Evolutionary conservation across 306 rosid species (phyloP).

Genomic region (Geum urbanum): DNA sequence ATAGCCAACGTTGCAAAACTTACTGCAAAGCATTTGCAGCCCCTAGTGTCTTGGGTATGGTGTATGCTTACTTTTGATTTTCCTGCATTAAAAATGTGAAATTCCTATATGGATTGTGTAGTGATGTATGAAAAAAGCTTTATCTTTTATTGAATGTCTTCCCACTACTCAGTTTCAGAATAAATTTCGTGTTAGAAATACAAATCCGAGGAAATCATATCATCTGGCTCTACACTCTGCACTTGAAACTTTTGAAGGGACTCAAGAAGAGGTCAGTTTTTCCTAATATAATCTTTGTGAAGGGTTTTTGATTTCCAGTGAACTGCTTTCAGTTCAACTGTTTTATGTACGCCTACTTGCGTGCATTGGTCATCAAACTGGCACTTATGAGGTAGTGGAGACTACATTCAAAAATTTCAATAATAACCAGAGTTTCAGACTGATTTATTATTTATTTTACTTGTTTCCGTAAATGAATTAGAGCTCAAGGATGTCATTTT

Average conservation of each 20-base stretch:
- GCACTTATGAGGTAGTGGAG: neutral
- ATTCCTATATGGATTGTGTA: slow-evolving; percentile 2
- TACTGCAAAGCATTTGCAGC: slow-evolving; percentile 51
- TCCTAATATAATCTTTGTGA: neutral
- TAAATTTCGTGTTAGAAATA: slow-evolving; percentile 57
- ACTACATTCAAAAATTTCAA: neutral
- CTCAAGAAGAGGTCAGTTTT: slow-evolving; percentile 76
- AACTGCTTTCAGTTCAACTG: neutral
- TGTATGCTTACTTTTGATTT: slow-evolving; percentile 23
- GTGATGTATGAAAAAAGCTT: too few species aligned
- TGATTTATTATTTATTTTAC: neutral
- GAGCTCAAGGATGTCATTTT: slow-evolving; percentile 16
- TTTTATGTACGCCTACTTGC: neutral
- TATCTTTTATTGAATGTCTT: slow-evolving; percentile 26
- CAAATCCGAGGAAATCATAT: slow-evolving; percentile 36
- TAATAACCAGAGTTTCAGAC: neutral
- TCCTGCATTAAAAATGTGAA: slow-evolving; percentile 15
- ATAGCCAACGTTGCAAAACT: slow-evolving; percentile 47
- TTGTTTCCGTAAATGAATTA: slow-evolving; percentile 5
- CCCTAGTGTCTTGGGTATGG: slow-evolving; percentile 79
- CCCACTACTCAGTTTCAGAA: slow-evolving; percentile 60
- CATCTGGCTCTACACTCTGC: slow-evolving; percentile 43
- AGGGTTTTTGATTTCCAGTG: neutral
- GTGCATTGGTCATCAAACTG: neutral
- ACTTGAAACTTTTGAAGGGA: slow-evolving; percentile 69